Evolutionary conservation across 176 grass and related monocot species (phyloP).

Genomic region (Aegilops longissima): DNA sequence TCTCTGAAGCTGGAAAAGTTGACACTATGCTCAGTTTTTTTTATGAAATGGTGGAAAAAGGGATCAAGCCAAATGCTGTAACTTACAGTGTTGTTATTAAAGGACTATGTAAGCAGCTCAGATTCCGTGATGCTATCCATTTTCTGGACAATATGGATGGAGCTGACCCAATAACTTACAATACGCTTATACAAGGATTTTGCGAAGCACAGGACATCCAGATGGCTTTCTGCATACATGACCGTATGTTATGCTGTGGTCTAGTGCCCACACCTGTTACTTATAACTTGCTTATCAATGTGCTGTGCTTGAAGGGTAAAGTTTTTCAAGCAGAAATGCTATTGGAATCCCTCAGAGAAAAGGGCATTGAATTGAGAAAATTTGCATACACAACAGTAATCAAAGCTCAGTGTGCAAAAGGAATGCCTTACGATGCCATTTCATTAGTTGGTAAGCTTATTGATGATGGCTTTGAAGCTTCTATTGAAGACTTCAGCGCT

Average conservation of each 20-base stretch:
- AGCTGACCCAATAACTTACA: slow-evolving; percentile 65
- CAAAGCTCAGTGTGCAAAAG: slow-evolving; percentile 74
- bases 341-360: slow-evolving; percentile 52
- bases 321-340: slow-evolving; percentile 61
- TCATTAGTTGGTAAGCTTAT: slow-evolving; percentile 54
- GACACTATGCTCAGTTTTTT: slow-evolving; percentile 47
- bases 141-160: slow-evolving; percentile 54
- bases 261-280: slow-evolving; percentile 63
- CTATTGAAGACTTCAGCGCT: slow-evolving; percentile 78
- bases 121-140: slow-evolving; percentile 56
- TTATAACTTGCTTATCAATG: slow-evolving; percentile 79
- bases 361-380: slow-evolving; percentile 60
- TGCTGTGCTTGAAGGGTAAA: slow-evolving; percentile 59
- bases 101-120: slow-evolving; percentile 73
- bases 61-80: slow-evolving; percentile 57
- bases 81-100: slow-evolving; percentile 83
- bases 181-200: slow-evolving; percentile 83
- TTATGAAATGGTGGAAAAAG: slow-evolving; percentile 67
- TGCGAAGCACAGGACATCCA: slow-evolving; percentile 43
- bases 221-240: slow-evolving; percentile 50
- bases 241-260: slow-evolving; percentile 44
- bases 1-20: slow-evolving; percentile 55
- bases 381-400: slow-evolving; percentile 78
- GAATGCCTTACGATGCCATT: slow-evolving; percentile 58
- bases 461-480: slow-evolving; percentile 57